Evolutionary conservation across 768 basidiomycete species (phyloP), one percentile per base, ranked within the genome.

Genomic region (Boletus sp.): DNA sequence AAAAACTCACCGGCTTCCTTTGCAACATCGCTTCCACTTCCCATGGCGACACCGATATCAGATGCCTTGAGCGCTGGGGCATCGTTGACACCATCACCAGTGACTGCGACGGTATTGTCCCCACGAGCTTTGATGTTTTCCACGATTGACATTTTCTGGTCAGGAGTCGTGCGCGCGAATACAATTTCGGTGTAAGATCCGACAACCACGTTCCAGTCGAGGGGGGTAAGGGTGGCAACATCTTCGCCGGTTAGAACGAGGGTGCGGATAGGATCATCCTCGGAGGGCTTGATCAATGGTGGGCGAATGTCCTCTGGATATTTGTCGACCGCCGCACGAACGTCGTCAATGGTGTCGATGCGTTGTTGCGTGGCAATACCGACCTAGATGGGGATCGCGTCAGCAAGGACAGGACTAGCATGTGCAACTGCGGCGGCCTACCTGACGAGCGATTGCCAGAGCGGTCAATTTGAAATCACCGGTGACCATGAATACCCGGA

Each of bases 31-130:
- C 72, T 74, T 32, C 78, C 78, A n/a, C 71, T 67, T 15, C 76
- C 79, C 71, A 80, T 77, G 4, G 79, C 78, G 10, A 84, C 76
- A 47, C 83, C 82, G 21, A 84, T 76, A 53, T 85, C 78, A 2
- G 79, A 74, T 0, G 73, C 78, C 61, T 80, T 81, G 35, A 83
- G 65, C 0, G 79, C 76, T 0, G 80, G 77, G 0, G 75, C 74
- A 59, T 81, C 80, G 50, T 81, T 81, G 23, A 80, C 78, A 39
- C 84, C 84, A 56, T 85, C 83, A 2, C 83, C 83, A 0, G 77
- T 76, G 1, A 77, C 81, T 2, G 80, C 81, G 9, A 83, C 80
- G 5, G 77, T 75, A 52, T 77, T 76, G 64, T 73, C 73, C 5
- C 75, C 78, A 1, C 79, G 69, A 5, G 67, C 61, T 49, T 83